Base-by-base conservation (phyloP, 164 flowering plant genomes). In the Aristolochia californica region DNA sequence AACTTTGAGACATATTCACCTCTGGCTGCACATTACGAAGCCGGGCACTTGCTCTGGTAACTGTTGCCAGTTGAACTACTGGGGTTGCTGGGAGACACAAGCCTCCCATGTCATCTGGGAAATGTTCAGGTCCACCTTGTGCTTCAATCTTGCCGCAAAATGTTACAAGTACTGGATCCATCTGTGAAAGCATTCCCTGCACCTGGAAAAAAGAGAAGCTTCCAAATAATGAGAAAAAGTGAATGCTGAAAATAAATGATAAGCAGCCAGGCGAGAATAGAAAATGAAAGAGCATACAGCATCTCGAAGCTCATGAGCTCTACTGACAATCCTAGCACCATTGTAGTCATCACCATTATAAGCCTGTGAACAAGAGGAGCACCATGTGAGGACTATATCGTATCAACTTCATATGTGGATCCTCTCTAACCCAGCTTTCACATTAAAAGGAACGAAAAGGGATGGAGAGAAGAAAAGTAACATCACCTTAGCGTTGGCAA, bases 111-210 rank as follows among this genome's bases (percentile, higher is more conserved):
- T 77, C 91, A 63, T n/a, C n/a, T n/a, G n/a, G n/a, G n/a, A n/a
- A n/a, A n/a, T n/a, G n/a, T n/a, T n/a, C n/a, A n/a, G 97, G 97
- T 27, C 97, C 99, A 18, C 97, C 99, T 75, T 90, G 83, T 43
- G 76, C 88, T 51, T 87, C 88, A 72, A 94, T 88, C 70, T 88
- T 89, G 61, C 90, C 99, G 74, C 99, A 94, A 65, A 77, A 84
- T 49, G 88, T 64, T 43, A 86, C 81, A 47, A 94, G 74, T 18
- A 89, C 87, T 24, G 96, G 99, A 68, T 94, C 99, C 90, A 93
- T 87, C 76, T 89, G 99, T 48, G 95, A 79, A 54, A 93, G 67
- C 99, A 93, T 93, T 60, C 97, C 99, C 43, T 87, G 86, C 55
- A 93, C 95, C 99, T 93, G 73, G 43, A 66, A 43, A 40, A 13